phyloP scores from a whole-genome alignment of 768 basidiomycete species.

The Mycena capillaripes region DNA sequence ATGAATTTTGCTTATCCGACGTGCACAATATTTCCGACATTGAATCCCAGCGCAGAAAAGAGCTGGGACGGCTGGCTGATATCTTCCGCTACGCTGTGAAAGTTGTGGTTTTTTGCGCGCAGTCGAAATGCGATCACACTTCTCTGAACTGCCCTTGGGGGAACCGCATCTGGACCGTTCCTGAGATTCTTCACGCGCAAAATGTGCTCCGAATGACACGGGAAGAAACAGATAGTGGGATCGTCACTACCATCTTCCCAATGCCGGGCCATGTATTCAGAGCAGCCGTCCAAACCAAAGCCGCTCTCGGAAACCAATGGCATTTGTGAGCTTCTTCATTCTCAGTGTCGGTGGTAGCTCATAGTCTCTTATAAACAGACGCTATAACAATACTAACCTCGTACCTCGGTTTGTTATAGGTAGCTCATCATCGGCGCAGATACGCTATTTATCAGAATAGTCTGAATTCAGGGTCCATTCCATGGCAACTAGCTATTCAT shows the following conservation, averaged over 20 bases:
- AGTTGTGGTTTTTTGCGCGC: constrained; percentile 39
- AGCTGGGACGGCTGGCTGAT: constrained; percentile 40
- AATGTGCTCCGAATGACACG: constrained; percentile 31
- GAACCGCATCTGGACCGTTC: constrained; percentile 36
- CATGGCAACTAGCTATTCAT: constrained; percentile 41
- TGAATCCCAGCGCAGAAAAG: constrained; percentile 25
- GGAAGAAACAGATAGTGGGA: background rate
- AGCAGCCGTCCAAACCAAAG: background rate
- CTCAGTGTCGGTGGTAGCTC: too few species aligned
- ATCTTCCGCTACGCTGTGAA: constrained; percentile 36
- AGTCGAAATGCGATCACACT: constrained; percentile 34
- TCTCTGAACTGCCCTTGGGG: constrained; percentile 36
- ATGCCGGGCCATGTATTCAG: background rate
- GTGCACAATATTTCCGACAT: background rate
- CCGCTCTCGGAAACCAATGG: background rate
- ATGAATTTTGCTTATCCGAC: background rate
- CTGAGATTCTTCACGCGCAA: constrained; percentile 39
- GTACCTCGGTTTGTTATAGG: too few species aligned
- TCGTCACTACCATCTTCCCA: background rate
- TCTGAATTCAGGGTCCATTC: constrained; percentile 29
- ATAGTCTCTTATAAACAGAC: too few species aligned
- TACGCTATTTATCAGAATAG: constrained; percentile 40
- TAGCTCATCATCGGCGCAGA: background rate
- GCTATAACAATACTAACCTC: too few species aligned
- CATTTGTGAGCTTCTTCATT: constrained; percentile 1